Base-by-base conservation (phyloP, 163 green algal species). In the Chlorella variabilis region DNA sequence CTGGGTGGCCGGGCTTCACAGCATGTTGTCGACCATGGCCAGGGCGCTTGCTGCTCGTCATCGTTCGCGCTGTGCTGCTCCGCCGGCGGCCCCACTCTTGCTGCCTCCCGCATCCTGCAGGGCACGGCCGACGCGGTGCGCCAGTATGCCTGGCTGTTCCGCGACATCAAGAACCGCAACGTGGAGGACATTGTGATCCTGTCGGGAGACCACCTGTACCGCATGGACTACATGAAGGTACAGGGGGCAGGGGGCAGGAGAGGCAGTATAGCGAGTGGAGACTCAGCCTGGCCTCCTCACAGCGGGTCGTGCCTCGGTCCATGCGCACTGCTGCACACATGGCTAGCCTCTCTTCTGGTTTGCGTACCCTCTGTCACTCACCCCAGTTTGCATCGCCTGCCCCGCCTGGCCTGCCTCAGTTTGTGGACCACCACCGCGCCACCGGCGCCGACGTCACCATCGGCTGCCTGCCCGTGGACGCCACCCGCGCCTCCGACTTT, bases 91-190 rank as follows among this genome's bases (percentile, higher is more conserved):
- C 69, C 29, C 48, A 21, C 29, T 20, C 13, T 33, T 1, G 20
- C 23, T 54, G 25, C n/a, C 7, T 36, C n/a, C n/a, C n/a, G n/a
- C n/a, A 3, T 48, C 6, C 25, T 45, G 83, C 91, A 96, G 91
- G 96, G 97, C 56, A 99, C 97, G 7, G 96, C 97, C 34, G 97
- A 99, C 80, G 97, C 97, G 31, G 95, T 99, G 71, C 86, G 97
- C 17, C 95, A 98, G 89, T 99, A 99, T 90, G 85, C 87, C 1
- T 99, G 97, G 97, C 89, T 99, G 69, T 95, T 99, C 81, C 91
- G 96, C 61, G 96, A 98, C 88, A 94, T 97, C 78, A 98, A 98
- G 90, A 98, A 99, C 92, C 91, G 95, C 41, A 85, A 88, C 69
- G 93, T 99, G 34, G 89, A 98, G 80, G 94, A 99, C 76, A 91